Conservation (phyloP, 164 flowering plant genomes). For the Chimonanthus salicifolius region DNA sequence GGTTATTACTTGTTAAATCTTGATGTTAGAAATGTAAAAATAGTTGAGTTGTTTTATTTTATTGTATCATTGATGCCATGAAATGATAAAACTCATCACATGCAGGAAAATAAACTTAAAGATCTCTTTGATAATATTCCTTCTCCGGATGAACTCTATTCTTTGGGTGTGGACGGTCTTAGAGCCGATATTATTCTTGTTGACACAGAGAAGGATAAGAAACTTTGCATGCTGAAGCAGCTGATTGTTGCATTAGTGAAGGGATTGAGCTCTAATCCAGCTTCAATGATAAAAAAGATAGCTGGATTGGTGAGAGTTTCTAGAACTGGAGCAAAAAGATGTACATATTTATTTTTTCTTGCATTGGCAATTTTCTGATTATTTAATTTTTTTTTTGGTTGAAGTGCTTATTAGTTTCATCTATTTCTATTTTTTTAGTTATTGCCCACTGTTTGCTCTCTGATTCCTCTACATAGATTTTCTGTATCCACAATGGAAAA, state of each 20-base stretch:
- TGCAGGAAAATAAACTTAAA: slow-evolving; percentile 82
- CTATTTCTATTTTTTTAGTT: no score
- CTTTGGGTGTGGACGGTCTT: slow-evolving; percentile 61
- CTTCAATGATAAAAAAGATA: slow-evolving; percentile 82
- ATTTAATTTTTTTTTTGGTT: no score
- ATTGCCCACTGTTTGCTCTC: no score
- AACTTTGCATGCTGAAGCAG: slow-evolving; percentile 83
- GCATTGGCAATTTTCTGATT: no score
- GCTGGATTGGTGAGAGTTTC: slow-evolving; percentile 71
- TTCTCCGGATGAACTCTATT: slow-evolving; percentile 69
- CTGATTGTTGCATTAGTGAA: slow-evolving; percentile 63
- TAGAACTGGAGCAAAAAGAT: not conserved
- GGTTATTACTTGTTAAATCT: not conserved
- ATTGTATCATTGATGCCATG: not conserved
- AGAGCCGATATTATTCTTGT: slow-evolving; percentile 83
- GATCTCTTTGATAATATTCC: slow-evolving; percentile 70
- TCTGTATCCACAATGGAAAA: no score
- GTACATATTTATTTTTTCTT: not conserved
- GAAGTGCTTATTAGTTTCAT: no score
- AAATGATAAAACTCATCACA: not conserved
- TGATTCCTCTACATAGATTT: no score
- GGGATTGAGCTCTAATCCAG: slow-evolving; percentile 79
- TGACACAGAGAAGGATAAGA: slow-evolving; percentile 79
- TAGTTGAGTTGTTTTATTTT: not conserved
- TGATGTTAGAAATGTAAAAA: not conserved